phyloP scores from a whole-genome alignment of 2,329 filamentous ascomycete species.

The Hypoxylon sp. region DNA sequence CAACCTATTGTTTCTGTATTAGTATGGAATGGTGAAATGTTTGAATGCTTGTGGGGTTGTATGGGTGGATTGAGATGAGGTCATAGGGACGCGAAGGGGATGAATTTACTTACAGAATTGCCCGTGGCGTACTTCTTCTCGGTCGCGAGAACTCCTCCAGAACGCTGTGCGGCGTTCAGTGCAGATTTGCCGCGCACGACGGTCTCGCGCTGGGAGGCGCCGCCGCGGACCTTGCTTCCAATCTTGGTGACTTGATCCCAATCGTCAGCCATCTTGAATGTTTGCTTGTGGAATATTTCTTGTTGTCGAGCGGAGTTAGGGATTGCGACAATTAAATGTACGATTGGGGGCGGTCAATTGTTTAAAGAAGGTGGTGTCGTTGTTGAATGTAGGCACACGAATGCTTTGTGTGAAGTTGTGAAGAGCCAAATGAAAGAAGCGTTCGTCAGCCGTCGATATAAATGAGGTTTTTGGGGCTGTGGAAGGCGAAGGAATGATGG shows the following conservation, averaged over 20 bases:
- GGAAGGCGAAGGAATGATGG: conserved; percentile 55
- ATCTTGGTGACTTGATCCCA: conserved; percentile 96
- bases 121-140: conserved; percentile 91
- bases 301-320: neutral
- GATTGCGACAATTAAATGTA: neutral
- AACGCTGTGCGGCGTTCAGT: conserved; percentile 90
- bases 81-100: conserved; percentile 4
- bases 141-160: conserved; percentile 81
- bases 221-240: conserved; percentile 84
- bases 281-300: conserved; percentile 1
- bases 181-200: conserved; percentile 87
- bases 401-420: conserved; percentile 10
- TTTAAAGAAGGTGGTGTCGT: neutral
- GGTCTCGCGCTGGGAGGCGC: conserved; percentile 80
- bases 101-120: conserved; percentile 77
- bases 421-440: conserved; percentile 17
- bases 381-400: neutral
- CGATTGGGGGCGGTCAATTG: conserved; percentile 2
- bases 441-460: conserved; percentile 34
- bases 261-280: conserved; percentile 76
- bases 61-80: conserved; percentile 9
- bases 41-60: neutral
- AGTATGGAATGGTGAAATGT: conserved; percentile 16
- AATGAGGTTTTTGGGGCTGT: conserved; percentile 47
- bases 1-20: conserved; percentile 57